phyloP scores from a whole-genome alignment of 1,139 yeast genomes.

The Eremothecium coryli region DNA sequence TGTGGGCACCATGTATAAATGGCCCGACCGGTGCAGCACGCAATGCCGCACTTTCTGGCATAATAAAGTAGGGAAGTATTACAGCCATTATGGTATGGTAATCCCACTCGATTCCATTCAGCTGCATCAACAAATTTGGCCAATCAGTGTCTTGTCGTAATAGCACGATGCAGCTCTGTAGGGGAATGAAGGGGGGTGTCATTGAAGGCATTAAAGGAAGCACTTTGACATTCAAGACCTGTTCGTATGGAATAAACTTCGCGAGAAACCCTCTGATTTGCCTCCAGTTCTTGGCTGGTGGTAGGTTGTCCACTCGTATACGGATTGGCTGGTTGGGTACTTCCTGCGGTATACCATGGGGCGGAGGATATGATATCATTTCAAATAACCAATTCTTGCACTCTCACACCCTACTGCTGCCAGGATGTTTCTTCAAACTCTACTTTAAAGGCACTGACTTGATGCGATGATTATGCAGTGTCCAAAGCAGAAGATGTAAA shows the following conservation, averaged over 20 bases:
- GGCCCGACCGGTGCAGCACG: background rate
- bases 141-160: constrained; percentile 17
- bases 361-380: constrained; percentile 3
- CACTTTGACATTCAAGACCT: constrained; percentile 24
- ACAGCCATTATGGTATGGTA: constrained; percentile 23
- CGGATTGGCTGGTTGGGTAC: constrained; percentile 5
- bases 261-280: constrained; percentile 28
- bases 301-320: constrained; percentile 27
- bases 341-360: background rate
- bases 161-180: constrained; percentile 25
- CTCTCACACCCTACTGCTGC: too few relatives aligned
- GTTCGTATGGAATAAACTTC: constrained; percentile 26
- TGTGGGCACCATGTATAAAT: background rate
- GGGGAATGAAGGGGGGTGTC: constrained; percentile 25
- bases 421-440: too few relatives aligned
- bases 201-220: constrained; percentile 27
- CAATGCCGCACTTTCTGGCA: constrained; percentile 4
- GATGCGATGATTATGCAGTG: too few relatives aligned
- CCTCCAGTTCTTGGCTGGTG: constrained; percentile 30
- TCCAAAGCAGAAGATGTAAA: background rate
- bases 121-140: constrained; percentile 20
- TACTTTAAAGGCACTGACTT: too few relatives aligned
- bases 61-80: constrained; percentile 13
- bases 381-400: too few relatives aligned
- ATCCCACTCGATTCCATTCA: constrained; percentile 29